Evolutionary conservation across 106 monocot species (phyloP).

Genomic region (Apostasia ramifera): DNA sequence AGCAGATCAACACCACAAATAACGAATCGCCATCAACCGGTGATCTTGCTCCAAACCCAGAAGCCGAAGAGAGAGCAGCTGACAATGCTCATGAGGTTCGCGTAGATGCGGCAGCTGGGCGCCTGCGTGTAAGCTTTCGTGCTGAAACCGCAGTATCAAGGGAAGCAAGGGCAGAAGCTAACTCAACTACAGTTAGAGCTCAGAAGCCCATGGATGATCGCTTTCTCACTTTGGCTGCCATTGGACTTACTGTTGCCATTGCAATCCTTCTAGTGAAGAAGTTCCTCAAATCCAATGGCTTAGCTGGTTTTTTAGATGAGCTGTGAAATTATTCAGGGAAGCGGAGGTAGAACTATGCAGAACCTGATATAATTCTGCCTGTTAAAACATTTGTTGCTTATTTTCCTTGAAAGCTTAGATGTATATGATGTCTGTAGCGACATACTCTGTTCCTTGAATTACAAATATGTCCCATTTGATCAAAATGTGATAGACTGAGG

Average conservation of each 20-base stretch:
- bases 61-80: slow-evolving; percentile 15
- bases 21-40: slow-evolving; percentile 5
- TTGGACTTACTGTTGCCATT: slow-evolving; percentile 67
- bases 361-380: not conserved
- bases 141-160: slow-evolving; percentile 38
- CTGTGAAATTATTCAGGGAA: slow-evolving; percentile 3
- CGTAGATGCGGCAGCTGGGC: slow-evolving; percentile 48
- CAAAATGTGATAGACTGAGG: not conserved
- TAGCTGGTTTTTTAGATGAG: slow-evolving; percentile 29
- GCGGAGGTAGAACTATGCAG: not conserved
- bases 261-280: slow-evolving; percentile 64
- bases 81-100: slow-evolving; percentile 52
- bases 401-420: not conserved
- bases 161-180: not conserved
- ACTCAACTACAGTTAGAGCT: slow-evolving; percentile 1
- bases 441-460: too few relatives aligned
- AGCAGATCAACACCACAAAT: slow-evolving; percentile 5
- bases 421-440: too few relatives aligned
- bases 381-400: not conserved
- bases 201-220: slow-evolving; percentile 42
- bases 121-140: slow-evolving; percentile 33
- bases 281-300: slow-evolving; percentile 48
- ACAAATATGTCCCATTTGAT: too few relatives aligned
- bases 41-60: slow-evolving; percentile 14
- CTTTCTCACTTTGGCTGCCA: slow-evolving; percentile 53